A percentile compares a stretch with the other conserved stretches of the same genome.
Conservation (phyloP, 129 eudicot species). For the Helichrysum umbraculigerum region DNA sequence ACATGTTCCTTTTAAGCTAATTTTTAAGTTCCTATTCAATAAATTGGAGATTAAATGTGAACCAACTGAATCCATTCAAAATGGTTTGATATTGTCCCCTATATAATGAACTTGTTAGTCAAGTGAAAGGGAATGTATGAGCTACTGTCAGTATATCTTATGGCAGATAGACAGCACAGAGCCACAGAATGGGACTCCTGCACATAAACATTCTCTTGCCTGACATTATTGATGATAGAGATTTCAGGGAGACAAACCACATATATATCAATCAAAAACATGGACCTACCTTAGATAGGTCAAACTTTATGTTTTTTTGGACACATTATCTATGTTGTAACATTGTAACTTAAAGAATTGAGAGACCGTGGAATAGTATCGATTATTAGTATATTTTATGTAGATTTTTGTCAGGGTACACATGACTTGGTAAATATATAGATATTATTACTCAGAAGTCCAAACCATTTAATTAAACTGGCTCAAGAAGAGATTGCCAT, state of each 20-base stretch:
- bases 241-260: slow-evolving; percentile 5
- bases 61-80: background rate
- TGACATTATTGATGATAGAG: background rate
- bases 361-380: background rate
- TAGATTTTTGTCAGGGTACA: background rate
- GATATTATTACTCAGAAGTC: background rate
- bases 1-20: background rate
- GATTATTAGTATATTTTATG: background rate
- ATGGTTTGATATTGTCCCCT: background rate
- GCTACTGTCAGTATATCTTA: background rate
- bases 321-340: background rate
- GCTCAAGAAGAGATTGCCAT: background rate
- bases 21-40: background rate
- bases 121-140: background rate
- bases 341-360: background rate
- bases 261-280: background rate
- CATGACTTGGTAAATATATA: background rate
- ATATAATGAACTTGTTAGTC: background rate
- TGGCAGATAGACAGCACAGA: background rate
- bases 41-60: too few species aligned
- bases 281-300: slow-evolving; percentile 3
- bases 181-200: background rate
- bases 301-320: background rate
- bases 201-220: background rate
- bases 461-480: background rate